A percentile compares a stretch with the other conserved stretches of the same genome.
Evolutionary conservation across 352 stramenopile species (phyloP).

Genomic region (Phytophthora hibernalis): DNA sequence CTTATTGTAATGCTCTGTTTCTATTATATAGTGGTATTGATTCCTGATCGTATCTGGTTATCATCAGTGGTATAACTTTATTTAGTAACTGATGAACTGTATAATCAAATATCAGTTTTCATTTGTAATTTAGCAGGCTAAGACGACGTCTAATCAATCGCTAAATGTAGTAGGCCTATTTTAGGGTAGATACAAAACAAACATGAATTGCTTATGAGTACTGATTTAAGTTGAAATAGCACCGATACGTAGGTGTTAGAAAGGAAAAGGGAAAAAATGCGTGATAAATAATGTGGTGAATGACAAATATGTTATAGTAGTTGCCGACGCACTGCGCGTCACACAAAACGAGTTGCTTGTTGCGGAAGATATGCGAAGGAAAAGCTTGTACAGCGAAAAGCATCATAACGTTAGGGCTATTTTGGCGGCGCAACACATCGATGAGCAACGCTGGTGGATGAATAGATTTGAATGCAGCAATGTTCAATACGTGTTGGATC

Average conservation of each 20-base stretch:
- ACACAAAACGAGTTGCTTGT: too few species aligned
- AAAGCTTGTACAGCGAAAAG: too few species aligned
- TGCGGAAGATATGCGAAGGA: too few species aligned
- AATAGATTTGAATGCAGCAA: too few species aligned
- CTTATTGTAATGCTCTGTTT: not conserved
- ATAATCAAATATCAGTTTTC: not conserved
- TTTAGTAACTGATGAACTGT: not conserved
- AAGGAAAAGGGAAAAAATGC: too few species aligned
- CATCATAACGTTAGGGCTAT: too few species aligned
- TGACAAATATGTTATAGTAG: too few species aligned
- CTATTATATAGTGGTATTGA: not conserved
- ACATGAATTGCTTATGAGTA: not conserved
- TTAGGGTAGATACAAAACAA: not conserved
- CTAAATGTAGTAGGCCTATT: slow-evolving; percentile 16
- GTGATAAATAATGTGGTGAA: too few species aligned
- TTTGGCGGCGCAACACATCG: too few species aligned
- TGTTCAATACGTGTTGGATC: too few species aligned
- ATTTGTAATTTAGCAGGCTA: not conserved
- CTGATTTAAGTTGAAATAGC: not conserved
- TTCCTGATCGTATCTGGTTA: not conserved
- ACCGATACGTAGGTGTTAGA: not conserved
- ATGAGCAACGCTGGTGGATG: too few species aligned
- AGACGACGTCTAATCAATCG: slow-evolving; percentile 28
- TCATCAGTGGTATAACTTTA: not conserved
- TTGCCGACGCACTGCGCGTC: too few species aligned